Conservation (phyloP, 2,329 filamentous ascomycete genomes). For the Pseudogymnoascus sp. region DNA sequence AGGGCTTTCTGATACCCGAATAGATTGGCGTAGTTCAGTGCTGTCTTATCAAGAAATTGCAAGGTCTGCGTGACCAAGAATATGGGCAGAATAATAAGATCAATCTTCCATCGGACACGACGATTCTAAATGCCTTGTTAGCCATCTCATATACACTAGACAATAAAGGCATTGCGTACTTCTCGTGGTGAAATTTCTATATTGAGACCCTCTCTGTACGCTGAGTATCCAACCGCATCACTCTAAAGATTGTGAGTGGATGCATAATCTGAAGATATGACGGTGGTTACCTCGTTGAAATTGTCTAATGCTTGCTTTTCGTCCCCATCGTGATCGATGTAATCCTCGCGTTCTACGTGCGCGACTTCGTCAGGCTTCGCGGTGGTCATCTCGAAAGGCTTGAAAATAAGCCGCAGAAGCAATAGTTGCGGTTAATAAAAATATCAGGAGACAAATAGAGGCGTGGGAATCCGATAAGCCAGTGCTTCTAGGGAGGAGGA, state of each 20-base stretch:
- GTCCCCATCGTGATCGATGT: not conserved
- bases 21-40: slow-evolving; percentile 19
- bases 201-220: slow-evolving; percentile 5
- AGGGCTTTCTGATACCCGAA: slow-evolving; percentile 31
- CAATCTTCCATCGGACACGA: slow-evolving; percentile 10
- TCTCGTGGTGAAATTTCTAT: slow-evolving; percentile 5
- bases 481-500: not conserved
- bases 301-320: not conserved
- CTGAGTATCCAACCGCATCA: slow-evolving; percentile 9
- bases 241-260: not conserved
- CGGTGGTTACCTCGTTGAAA: slow-evolving; percentile 2
- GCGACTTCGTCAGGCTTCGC: not conserved
- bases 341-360: not conserved
- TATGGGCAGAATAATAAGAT: slow-evolving; percentile 10
- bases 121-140: slow-evolving; percentile 1
- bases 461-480: not conserved
- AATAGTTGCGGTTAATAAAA: not conserved
- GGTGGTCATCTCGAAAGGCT: not conserved
- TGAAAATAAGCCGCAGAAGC: not conserved
- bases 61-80: slow-evolving; percentile 14
- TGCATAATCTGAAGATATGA: not conserved
- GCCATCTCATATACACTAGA: not conserved
- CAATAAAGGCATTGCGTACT: not conserved
- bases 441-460: not conserved
- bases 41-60: slow-evolving; percentile 13